phyloP scores from a whole-genome alignment of 805 yeast genomes.

The Soucietia sequanensis region DNA sequence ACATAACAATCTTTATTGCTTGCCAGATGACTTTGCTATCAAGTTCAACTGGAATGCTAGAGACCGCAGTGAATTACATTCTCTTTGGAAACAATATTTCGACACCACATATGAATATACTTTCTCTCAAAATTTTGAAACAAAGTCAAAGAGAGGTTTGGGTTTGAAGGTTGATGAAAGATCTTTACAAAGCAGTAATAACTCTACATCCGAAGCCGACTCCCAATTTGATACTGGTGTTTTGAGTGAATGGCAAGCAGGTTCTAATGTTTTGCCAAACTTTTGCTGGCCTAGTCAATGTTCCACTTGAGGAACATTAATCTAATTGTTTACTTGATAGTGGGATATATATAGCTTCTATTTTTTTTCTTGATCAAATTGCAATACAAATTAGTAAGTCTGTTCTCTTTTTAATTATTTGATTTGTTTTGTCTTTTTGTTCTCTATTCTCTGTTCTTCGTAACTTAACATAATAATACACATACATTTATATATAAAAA shows the following conservation, averaged over 20 bases:
- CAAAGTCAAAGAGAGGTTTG: neutral
- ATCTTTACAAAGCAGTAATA: neutral
- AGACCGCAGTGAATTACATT: conserved; percentile 10
- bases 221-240: neutral
- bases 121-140: conserved; percentile 10
- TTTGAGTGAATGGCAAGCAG: conserved; percentile 6
- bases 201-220: conserved; percentile 1
- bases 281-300: conserved; percentile 10
- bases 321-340: too few species aligned
- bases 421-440: too few species aligned
- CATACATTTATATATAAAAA: too few species aligned
- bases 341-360: too few species aligned
- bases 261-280: conserved; percentile 8
- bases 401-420: too few species aligned
- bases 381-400: too few species aligned
- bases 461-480: too few species aligned
- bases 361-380: too few species aligned
- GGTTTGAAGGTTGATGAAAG: neutral
- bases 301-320: conserved; percentile 1
- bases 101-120: conserved; percentile 14
- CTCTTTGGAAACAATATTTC: conserved; percentile 14
- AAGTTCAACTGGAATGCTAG: conserved; percentile 13
- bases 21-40: conserved; percentile 14
- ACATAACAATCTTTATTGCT: conserved; percentile 13
- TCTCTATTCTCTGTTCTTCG: too few species aligned